phyloP scores from a whole-genome alignment of 2,329 filamentous ascomycete genomes.

The Epichloe festucae region DNA sequence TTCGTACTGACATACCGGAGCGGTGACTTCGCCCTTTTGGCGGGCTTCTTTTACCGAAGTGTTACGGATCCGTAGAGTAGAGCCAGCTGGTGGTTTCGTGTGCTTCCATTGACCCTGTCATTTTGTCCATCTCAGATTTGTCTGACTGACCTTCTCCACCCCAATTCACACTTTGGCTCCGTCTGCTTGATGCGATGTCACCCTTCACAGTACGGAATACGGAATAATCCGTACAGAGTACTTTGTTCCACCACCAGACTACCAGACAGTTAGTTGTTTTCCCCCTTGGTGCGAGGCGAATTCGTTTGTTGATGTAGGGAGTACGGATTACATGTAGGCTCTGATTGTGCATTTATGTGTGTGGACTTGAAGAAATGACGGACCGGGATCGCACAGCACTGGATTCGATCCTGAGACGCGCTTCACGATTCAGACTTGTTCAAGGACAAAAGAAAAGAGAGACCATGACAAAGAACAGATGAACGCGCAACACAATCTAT shows the following conservation, averaged over 20 bases:
- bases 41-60: not conserved
- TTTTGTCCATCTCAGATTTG: not conserved
- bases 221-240: too few species aligned
- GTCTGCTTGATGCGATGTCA: too few species aligned
- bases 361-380: not conserved
- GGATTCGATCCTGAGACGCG: not conserved
- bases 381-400: not conserved
- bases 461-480: not conserved
- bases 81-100: not conserved
- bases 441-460: not conserved
- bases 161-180: too few species aligned
- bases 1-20: not conserved
- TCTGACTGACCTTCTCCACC: too few species aligned
- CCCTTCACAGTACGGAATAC: too few species aligned
- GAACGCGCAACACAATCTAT: not conserved
- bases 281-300: too few species aligned
- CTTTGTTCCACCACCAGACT: too few species aligned
- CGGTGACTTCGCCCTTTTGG: not conserved
- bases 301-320: too few species aligned
- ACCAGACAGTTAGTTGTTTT: too few species aligned
- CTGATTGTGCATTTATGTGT: not conserved
- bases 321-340: too few species aligned
- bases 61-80: not conserved
- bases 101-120: not conserved
- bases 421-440: not conserved